Evolutionary conservation across 2,329 filamentous ascomycete species (phyloP).

Genomic region (Aspergillus sp.): DNA sequence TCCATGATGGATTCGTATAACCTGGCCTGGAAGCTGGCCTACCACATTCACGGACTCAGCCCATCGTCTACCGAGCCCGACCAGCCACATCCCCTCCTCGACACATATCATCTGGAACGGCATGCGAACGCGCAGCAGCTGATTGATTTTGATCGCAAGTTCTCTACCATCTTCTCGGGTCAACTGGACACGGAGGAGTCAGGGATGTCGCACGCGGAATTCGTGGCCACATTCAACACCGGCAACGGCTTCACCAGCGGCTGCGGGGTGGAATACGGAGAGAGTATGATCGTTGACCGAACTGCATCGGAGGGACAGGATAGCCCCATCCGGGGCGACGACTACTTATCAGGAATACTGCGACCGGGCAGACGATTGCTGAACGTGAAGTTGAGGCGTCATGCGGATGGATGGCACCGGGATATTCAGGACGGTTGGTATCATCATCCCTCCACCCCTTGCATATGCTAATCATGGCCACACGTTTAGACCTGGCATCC

Average conservation of each 20-base stretch:
- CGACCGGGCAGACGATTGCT: constrained; percentile 35
- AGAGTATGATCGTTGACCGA: constrained; percentile 29
- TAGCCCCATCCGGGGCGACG: constrained; percentile 24
- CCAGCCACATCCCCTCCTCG: constrained; percentile 27
- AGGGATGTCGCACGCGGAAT: constrained; percentile 33
- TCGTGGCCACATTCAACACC: constrained; percentile 35
- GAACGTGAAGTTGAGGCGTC: constrained; percentile 33
- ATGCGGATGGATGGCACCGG: constrained; percentile 36
- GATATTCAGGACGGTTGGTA: constrained; percentile 38
- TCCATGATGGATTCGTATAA: constrained; percentile 63
- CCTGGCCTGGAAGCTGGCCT: constrained; percentile 42
- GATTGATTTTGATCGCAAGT: constrained; percentile 40
- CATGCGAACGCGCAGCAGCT: constrained; percentile 36
- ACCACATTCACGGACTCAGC: constrained; percentile 37
- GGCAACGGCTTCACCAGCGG: constrained; percentile 41
- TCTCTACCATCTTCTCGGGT: constrained; percentile 40
- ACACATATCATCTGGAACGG: constrained; percentile 40
- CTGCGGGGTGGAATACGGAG: constrained; percentile 38
- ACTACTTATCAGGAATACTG: constrained; percentile 36
- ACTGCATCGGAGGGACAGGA: neutral
- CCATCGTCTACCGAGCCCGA: constrained; percentile 13
- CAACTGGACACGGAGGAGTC: constrained; percentile 31
- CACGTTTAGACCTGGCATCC: constrained; percentile 31
- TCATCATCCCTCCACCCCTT: neutral
- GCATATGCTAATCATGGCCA: neutral